These are phyloP conservation scores for Syncephalastrum monosporum DNA, from an alignment of 371 early-diverging fungal species.

Conservation along the genomic window DNA sequence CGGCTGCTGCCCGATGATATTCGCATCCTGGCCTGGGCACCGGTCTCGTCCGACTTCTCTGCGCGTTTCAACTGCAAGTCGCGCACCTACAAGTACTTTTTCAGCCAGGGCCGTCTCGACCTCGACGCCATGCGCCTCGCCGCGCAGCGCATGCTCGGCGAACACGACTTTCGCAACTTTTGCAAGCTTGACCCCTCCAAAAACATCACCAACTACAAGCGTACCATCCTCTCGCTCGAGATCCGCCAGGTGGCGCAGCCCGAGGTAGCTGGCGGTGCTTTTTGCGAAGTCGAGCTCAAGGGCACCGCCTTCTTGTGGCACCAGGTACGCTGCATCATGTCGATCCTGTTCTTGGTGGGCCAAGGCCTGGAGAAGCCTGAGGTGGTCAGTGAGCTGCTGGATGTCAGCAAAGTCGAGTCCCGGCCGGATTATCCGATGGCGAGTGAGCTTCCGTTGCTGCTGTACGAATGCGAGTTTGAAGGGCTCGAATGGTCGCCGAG, in stretches of 20 bases:
- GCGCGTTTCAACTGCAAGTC: slow-evolving; percentile 89
- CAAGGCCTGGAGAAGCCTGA: slow-evolving; percentile 44
- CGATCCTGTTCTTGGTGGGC: slow-evolving; percentile 85
- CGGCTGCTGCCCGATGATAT: slow-evolving; percentile 86
- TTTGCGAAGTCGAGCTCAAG: slow-evolving; percentile 67
- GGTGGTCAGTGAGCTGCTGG: slow-evolving; percentile 34
- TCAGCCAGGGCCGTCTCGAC: slow-evolving; percentile 62
- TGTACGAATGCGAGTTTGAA: slow-evolving; percentile 88
- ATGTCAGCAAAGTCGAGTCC: slow-evolving; percentile 28
- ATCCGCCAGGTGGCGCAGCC: slow-evolving; percentile 52
- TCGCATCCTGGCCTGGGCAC: slow-evolving; percentile 90
- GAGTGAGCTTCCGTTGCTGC: slow-evolving; percentile 80
- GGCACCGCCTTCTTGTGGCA: slow-evolving; percentile 96
- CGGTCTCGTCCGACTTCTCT: slow-evolving; percentile 73
- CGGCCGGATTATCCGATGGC: slow-evolving; percentile 66
- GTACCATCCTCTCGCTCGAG: slow-evolving; percentile 65
- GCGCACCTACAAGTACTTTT: slow-evolving; percentile 93
- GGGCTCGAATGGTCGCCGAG: slow-evolving; percentile 51
- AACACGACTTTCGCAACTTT: slow-evolving; percentile 93
- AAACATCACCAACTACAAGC: slow-evolving; percentile 72
- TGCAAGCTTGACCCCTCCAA: slow-evolving; percentile 91
- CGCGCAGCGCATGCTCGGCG: slow-evolving; percentile 69
- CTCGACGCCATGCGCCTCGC: slow-evolving; percentile 79
- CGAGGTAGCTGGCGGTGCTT: slow-evolving; percentile 19
- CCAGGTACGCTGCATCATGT: slow-evolving; percentile 96